Evolutionary conservation across 352 stramenopile species (phyloP).

Genomic region (Ophiocytium majus): DNA sequence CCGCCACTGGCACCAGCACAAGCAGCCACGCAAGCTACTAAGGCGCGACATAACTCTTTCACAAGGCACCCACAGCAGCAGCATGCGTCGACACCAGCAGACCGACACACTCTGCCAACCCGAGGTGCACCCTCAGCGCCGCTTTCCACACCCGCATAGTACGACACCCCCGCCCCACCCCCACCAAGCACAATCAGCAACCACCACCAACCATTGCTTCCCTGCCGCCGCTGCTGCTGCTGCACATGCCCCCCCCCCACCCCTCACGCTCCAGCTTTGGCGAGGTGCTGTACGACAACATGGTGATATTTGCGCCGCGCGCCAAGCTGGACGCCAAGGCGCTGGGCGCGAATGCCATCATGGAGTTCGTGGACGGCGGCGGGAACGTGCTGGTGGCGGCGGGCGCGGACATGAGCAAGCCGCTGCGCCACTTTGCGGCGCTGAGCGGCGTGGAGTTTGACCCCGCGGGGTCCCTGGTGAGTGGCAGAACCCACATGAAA

Average conservation of each 20-base stretch:
- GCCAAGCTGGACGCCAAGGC: slow-evolving; percentile 22
- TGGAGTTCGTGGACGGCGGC: slow-evolving; percentile 53
- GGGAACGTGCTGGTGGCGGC: slow-evolving; percentile 46
- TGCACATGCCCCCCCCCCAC: background rate
- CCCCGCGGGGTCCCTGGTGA: slow-evolving; percentile 28
- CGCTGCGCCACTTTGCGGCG: slow-evolving; percentile 24
- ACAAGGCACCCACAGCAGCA: no score
- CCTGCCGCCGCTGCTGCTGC: background rate
- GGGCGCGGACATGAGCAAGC: slow-evolving; percentile 31
- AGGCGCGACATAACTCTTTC: no score
- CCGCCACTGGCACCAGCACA: no score
- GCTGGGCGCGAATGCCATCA: slow-evolving; percentile 31
- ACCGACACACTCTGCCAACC: no score
- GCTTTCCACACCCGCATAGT: no score
- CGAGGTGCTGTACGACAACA: slow-evolving; percentile 78
- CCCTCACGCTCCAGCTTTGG: slow-evolving; percentile 66
- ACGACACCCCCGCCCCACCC: no score
- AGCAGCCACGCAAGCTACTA: no score
- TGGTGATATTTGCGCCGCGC: slow-evolving; percentile 77
- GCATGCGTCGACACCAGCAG: no score
- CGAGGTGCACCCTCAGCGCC: background rate
- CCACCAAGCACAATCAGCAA: background rate
- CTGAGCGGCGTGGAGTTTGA: slow-evolving; percentile 52
- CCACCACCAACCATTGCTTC: background rate
- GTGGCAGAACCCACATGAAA: no score